A percentile compares a stretch with the other conserved stretches of the same genome.
These are phyloP conservation scores for Datura wrightii DNA, from an alignment of 257 asterid species.

Conservation along the genomic window DNA sequence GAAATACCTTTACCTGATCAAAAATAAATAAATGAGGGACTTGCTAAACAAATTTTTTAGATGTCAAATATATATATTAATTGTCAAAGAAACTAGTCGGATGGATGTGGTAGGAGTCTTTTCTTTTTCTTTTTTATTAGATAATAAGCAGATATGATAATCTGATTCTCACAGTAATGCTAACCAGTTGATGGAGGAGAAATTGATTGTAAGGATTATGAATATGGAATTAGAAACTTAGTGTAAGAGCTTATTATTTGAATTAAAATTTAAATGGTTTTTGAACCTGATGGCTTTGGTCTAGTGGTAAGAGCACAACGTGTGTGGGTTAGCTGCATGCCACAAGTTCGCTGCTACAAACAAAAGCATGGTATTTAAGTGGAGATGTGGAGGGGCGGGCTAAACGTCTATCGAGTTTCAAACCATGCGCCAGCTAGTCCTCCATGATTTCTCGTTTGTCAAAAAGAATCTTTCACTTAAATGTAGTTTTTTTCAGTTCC, in stretches of 20 bases:
- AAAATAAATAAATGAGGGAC: no score
- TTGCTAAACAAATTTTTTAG: no score
- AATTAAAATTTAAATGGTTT: neutral
- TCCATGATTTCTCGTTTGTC: neutral
- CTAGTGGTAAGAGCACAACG: neutral
- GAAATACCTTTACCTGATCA: no score
- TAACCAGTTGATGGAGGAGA: no score
- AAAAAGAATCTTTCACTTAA: neutral
- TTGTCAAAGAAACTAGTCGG: no score
- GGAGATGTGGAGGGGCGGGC: neutral
- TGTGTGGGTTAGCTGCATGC: slow-evolving; percentile 5
- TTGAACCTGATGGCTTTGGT: slow-evolving; percentile 10
- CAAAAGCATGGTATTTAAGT: slow-evolving; percentile 1
- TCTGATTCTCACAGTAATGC: no score
- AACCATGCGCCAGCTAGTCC: neutral
- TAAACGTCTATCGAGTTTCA: neutral
- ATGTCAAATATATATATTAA: no score
- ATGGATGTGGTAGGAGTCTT: no score
- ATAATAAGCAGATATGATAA: no score
- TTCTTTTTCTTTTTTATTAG: no score
- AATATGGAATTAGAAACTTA: neutral
- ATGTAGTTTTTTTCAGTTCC: neutral
- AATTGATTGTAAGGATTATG: no score
- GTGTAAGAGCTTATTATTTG: neutral
- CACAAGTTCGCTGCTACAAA: neutral